Conservation (phyloP, 2,329 filamentous ascomycete species). For the Anthostomella pinea region DNA sequence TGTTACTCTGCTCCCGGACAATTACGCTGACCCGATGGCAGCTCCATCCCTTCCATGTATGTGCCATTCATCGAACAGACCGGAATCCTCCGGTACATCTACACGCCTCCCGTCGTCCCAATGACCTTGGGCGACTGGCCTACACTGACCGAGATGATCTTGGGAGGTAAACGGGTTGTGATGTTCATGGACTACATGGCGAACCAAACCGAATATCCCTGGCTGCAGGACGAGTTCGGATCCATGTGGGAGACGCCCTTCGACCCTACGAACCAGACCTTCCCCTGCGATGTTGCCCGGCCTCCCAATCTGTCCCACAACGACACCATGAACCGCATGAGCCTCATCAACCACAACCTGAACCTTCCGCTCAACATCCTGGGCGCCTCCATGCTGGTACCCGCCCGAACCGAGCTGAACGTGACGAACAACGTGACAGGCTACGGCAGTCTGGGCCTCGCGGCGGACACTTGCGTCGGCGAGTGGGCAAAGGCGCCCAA, state of each 20-base stretch:
- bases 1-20: neutral
- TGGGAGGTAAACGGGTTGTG: constrained; percentile 67
- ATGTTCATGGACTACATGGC: constrained; percentile 85
- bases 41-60: constrained; percentile 60
- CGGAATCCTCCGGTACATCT: constrained; percentile 71
- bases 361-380: constrained; percentile 73
- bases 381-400: constrained; percentile 63
- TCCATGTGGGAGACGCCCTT: constrained; percentile 93
- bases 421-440: constrained; percentile 67
- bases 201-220: constrained; percentile 74
- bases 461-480: constrained; percentile 58
- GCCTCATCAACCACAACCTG: constrained; percentile 87
- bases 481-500: constrained; percentile 70
- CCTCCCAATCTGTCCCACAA: constrained; percentile 61
- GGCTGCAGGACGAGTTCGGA: constrained; percentile 82
- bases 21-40: constrained; percentile 12
- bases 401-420: constrained; percentile 67
- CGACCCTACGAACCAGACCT: constrained; percentile 60
- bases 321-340: constrained; percentile 62
- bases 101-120: constrained; percentile 66
- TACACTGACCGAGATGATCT: constrained; percentile 73
- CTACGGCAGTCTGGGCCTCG: constrained; percentile 62
- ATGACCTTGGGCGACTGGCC: constrained; percentile 80
- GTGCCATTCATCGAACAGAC: constrained; percentile 65
- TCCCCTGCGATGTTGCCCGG: constrained; percentile 77